phyloP scores from a whole-genome alignment of 176 grass and related monocot species.

The Aegilops bicornis region DNA sequence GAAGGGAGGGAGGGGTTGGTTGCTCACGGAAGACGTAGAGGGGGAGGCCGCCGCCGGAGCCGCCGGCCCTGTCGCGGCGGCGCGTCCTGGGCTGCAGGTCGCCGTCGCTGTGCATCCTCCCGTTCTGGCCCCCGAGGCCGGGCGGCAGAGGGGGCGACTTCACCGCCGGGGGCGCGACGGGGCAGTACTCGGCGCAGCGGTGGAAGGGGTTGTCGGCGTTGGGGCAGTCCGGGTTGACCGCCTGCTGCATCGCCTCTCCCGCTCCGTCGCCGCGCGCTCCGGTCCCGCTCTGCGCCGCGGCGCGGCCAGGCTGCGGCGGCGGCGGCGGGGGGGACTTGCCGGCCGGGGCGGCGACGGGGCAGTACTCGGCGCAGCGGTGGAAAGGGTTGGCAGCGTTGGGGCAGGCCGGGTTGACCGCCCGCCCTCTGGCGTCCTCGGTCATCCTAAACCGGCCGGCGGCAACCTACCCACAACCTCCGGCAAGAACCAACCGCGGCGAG shows the following conservation, averaged over 20 bases:
- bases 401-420: conserved; percentile 49
- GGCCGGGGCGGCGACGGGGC: conserved; percentile 26
- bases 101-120: conserved; percentile 40
- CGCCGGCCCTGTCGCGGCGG: conserved; percentile 40
- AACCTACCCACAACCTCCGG: neutral
- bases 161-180: conserved; percentile 20
- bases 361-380: conserved; percentile 63
- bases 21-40: conserved; percentile 70
- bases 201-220: conserved; percentile 64
- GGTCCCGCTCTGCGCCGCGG: conserved; percentile 51
- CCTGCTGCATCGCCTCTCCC: conserved; percentile 15
- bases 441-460: neutral
- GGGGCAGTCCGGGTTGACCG: conserved; percentile 48
- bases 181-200: conserved; percentile 62
- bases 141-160: conserved; percentile 7
- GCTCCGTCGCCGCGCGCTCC: conserved; percentile 29
- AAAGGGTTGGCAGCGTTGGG: conserved; percentile 58
- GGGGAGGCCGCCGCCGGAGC: conserved; percentile 59
- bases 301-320: too few relatives aligned
- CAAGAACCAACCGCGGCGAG: neutral
- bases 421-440: conserved; percentile 20
- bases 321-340: neutral
- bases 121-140: conserved; percentile 44
- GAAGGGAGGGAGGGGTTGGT: neutral
- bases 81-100: conserved; percentile 27